These are phyloP conservation scores for Trichoderma sp. DNA, from an alignment of 2,329 filamentous ascomycete species.

Conservation along the genomic window DNA sequence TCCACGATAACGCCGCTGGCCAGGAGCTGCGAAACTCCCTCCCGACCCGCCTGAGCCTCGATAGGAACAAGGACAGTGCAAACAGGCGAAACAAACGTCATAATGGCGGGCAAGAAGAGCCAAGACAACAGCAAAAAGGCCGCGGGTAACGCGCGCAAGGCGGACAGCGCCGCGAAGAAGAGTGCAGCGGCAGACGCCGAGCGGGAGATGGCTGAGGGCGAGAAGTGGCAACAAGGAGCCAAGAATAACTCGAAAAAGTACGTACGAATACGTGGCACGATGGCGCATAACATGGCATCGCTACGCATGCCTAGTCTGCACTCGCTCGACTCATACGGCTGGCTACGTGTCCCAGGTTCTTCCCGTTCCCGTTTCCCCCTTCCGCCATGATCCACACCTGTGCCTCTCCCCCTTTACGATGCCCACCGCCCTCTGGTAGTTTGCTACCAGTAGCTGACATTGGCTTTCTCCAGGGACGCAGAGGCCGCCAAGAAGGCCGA, in stretches of 20 bases:
- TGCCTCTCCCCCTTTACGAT: neutral
- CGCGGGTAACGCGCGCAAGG: constrained; percentile 88
- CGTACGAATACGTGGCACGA: constrained; percentile 38
- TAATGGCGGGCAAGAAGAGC: constrained; percentile 73
- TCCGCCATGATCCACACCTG: neutral
- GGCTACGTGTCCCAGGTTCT: constrained; percentile 4
- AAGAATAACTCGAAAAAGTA: constrained; percentile 90
- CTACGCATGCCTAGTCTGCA: neutral
- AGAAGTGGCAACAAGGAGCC: constrained; percentile 80
- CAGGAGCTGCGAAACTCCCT: neutral
- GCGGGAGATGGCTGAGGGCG: constrained; percentile 66
- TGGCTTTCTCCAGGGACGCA: constrained; percentile 35
- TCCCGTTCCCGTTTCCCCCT: neutral
- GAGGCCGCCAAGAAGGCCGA: constrained; percentile 71
- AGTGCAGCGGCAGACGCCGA: constrained; percentile 69
- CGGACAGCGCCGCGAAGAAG: constrained; percentile 81
- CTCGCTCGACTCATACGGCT: neutral
- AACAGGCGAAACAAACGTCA: constrained; percentile 13
- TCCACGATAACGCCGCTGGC: neutral
- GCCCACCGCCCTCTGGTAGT: constrained; percentile 6
- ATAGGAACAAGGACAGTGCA: neutral
- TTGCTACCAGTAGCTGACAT: neutral
- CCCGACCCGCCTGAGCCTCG: neutral
- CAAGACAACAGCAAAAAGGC: constrained; percentile 86
- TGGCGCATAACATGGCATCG: neutral